phyloP scores from a whole-genome alignment of 176 grass and related monocot genomes.

The Hordeum vulgare region DNA sequence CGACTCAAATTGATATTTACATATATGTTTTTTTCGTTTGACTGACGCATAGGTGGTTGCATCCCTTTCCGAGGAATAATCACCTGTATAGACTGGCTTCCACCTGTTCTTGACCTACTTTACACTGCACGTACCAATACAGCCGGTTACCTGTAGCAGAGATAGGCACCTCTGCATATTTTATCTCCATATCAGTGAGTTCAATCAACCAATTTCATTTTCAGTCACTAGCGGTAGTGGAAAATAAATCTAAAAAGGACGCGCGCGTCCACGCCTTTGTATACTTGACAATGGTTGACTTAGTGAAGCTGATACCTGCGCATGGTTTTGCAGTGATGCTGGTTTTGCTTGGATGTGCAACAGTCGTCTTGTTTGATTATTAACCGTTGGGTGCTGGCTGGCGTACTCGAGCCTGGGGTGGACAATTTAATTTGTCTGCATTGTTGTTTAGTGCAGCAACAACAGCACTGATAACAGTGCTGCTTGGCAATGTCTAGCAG shows the following conservation, averaged over 20 bases:
- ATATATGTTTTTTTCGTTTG: no score
- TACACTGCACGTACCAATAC: no score
- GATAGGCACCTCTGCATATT: background rate
- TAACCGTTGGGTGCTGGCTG: background rate
- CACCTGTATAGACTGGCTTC: no score
- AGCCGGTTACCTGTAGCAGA: no score
- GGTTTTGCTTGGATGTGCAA: background rate
- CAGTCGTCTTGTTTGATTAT: background rate
- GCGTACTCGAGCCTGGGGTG: background rate
- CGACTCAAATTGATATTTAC: no score
- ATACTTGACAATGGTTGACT: background rate
- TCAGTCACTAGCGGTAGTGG: background rate
- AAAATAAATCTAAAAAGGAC: background rate
- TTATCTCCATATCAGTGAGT: background rate
- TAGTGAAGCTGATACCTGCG: background rate
- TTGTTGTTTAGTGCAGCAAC: background rate
- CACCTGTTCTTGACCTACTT: no score
- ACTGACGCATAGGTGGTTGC: no score
- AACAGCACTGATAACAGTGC: no score
- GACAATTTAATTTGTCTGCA: background rate
- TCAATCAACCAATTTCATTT: background rate
- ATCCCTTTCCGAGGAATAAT: no score
- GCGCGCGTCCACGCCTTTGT: no score
- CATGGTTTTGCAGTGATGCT: background rate
- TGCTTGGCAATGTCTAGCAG: no score